Conservation (phyloP, 805 yeast genomes). For the Yamadazyma tumulicola region DNA sequence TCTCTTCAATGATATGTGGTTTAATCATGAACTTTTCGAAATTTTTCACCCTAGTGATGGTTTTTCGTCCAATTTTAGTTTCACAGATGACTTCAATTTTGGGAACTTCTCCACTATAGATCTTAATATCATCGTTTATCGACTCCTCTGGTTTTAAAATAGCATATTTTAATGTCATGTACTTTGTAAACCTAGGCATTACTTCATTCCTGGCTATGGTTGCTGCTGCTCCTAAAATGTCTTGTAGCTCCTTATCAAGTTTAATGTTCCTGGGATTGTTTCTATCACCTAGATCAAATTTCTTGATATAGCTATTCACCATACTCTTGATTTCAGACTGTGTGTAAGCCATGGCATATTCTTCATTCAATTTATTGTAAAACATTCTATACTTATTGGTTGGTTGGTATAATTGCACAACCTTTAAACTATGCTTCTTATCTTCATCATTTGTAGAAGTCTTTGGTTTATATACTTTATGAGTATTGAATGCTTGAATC, state of each 20-base stretch:
- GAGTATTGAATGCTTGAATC: slow-evolving; percentile 63
- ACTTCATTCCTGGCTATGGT: slow-evolving; percentile 41
- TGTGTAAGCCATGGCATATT: slow-evolving; percentile 44
- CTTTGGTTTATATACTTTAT: slow-evolving; percentile 30
- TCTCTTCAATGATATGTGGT: slow-evolving; percentile 62
- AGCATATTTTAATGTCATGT: slow-evolving; percentile 48
- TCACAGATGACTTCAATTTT: slow-evolving; percentile 64
- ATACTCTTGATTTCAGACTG: slow-evolving; percentile 51
- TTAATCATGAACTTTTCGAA: slow-evolving; percentile 66
- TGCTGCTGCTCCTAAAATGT: slow-evolving; percentile 33
- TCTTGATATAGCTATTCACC: slow-evolving; percentile 54
- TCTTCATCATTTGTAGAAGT: slow-evolving; percentile 12
- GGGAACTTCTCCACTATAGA: slow-evolving; percentile 64
- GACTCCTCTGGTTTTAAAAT: slow-evolving; percentile 45
- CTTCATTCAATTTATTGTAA: slow-evolving; percentile 40
- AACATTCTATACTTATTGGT: slow-evolving; percentile 45
- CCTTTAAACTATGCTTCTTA: slow-evolving; percentile 22
- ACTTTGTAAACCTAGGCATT: slow-evolving; percentile 42
- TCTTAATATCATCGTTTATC: slow-evolving; percentile 13
- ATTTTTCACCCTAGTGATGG: slow-evolving; percentile 68
- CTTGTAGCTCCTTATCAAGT: slow-evolving; percentile 52
- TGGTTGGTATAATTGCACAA: slow-evolving; percentile 54
- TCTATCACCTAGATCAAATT: slow-evolving; percentile 47
- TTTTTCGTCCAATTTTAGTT: slow-evolving; percentile 76
- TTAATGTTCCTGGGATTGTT: slow-evolving; percentile 52